Evolutionary conservation across 2,329 filamentous ascomycete genomes (phyloP), one percentile per base, ranked within the genome.

Genomic region (Rhynchosporium secalis): DNA sequence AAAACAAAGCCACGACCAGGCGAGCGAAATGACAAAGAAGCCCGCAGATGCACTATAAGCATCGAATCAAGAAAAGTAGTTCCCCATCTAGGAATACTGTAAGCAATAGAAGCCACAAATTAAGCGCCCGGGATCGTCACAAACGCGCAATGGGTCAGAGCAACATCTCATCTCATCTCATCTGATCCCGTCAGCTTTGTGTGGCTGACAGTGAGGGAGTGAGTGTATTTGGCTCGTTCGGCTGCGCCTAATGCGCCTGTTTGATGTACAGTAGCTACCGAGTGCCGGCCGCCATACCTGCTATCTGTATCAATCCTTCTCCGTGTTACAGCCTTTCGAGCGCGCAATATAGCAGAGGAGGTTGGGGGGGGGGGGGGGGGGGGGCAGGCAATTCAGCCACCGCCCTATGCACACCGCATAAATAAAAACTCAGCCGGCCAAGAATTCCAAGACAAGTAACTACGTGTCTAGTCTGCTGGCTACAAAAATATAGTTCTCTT

Each of bases 211-310:
- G 48, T 54, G 10, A 15, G 5, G 40, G 15, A 10, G 20, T 20
- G 20, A 20, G 20, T 54, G 36, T 54, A 13, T 41, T 13, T 36
- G 13, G 33, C 28, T 41, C 29, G 33, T 38, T 54, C 51, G 51
- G 15, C 33, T 54, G 51, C 36, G 51, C 33, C 51, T 54, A 8
- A 33, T 52, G 48, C 51, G 51, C 36, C 36, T 54, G 51, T 54
- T 13, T 10, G 9, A 36, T 10, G 6, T 36, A 28, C 2, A n/a
- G 15, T 52, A 26, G 36, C 49, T 52, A 38, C n/a, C 33, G 31
- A n/a, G n/a, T 38, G n/a, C 20, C 29, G 4, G 3, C 4, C 31
- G 13, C 10, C 15, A 47, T 47, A 9, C 13, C 12, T 40, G 31
- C 26, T n/a, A 26, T 38, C n/a, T 52, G 20, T 26, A 52, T 26